Evolutionary conservation across 179 eudicot species (phyloP).

Genomic region (Spergularia azorica): DNA sequence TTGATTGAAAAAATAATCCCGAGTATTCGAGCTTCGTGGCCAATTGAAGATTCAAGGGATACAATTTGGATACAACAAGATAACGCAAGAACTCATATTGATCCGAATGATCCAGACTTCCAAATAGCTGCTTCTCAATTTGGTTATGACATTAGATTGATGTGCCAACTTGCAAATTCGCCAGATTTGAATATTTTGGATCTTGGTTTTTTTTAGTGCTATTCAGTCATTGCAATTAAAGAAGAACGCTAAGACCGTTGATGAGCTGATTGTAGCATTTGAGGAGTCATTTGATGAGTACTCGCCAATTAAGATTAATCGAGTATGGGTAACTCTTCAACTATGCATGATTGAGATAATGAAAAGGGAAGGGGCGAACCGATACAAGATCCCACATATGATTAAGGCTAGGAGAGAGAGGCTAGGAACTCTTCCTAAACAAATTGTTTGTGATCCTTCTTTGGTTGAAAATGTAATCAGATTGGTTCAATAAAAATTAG

Average conservation of each 20-base stretch:
- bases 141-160: background rate
- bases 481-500: background rate
- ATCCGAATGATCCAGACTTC: slow-evolving; percentile 3
- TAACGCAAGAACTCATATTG: slow-evolving; percentile 9
- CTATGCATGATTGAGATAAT: slow-evolving; percentile 19
- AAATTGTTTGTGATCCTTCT: background rate
- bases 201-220: slow-evolving; percentile 23
- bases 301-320: background rate
- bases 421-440: background rate
- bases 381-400: slow-evolving; percentile 19
- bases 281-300: slow-evolving; percentile 15
- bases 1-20: slow-evolving; percentile 8
- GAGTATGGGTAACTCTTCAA: slow-evolving; percentile 10
- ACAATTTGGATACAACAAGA: slow-evolving; percentile 10
- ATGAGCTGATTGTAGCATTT: slow-evolving; percentile 7
- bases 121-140: background rate
- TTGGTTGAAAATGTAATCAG: background rate
- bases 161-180: slow-evolving; percentile 26
- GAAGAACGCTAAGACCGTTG: background rate
- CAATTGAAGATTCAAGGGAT: background rate
- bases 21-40: slow-evolving; percentile 7
- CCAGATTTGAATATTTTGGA: slow-evolving; percentile 32
- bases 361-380: background rate
- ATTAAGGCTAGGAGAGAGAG: slow-evolving; percentile 1
- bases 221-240: slow-evolving; percentile 28